These are phyloP conservation scores for Histomonas meleagridis DNA, from an alignment of 208 protist species.

Conservation along the genomic window DNA sequence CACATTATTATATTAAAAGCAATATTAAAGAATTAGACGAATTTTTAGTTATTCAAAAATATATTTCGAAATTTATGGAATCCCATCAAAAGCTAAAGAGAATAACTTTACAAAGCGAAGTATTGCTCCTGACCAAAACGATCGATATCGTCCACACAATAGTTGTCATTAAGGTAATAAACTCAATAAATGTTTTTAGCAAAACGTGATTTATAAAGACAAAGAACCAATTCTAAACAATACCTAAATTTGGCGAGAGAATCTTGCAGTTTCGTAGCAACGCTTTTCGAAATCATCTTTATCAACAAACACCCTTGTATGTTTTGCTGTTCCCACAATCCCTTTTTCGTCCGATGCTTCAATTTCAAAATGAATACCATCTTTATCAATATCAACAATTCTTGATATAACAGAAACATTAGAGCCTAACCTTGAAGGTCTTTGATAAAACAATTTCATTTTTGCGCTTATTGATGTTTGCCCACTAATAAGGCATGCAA, in stretches of 20 bases:
- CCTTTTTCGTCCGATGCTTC: constrained; percentile 19
- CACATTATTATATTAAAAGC: no score
- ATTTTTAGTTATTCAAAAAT: no score
- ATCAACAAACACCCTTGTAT: background rate
- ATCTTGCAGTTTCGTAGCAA: background rate
- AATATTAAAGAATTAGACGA: no score
- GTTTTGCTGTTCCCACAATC: background rate
- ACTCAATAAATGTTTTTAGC: no score
- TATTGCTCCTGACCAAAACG: no score
- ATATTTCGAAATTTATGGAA: no score
- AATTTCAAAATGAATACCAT: background rate
- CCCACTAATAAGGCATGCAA: background rate
- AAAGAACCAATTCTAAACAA: no score
- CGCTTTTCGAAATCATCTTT: background rate
- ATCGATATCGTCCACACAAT: no score
- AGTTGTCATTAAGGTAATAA: no score
- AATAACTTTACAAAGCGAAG: no score
- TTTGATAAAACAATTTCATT: background rate
- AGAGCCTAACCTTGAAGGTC: background rate
- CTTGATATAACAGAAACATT: background rate
- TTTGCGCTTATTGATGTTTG: background rate
- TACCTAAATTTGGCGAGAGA: background rate
- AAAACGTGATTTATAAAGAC: no score
- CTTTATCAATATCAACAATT: background rate
- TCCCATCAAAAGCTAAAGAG: no score